A percentile compares a stretch with the other conserved stretches of the same genome.
Evolutionary conservation across 371 early-diverging fungal genomes (phyloP).

Genomic region (Mortierella sp.): DNA sequence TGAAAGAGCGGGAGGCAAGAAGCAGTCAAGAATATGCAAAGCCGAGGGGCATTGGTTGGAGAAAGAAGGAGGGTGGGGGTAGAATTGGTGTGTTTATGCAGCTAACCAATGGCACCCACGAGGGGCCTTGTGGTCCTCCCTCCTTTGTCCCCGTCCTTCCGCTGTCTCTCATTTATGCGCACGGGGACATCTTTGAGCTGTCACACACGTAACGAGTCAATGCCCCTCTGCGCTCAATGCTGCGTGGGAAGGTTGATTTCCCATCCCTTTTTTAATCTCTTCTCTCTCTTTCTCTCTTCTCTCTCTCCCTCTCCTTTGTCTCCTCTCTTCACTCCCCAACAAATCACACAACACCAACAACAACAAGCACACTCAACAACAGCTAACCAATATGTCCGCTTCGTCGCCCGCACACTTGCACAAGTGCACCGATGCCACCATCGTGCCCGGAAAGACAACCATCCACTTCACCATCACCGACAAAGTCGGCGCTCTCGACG

Average conservation of each 20-base stretch:
- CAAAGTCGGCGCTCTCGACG: conserved; percentile 88
- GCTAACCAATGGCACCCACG: not conserved
- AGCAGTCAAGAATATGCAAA: too few species aligned
- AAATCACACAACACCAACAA: not conserved
- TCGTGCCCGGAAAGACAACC: conserved; percentile 33
- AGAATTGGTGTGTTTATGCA: not conserved
- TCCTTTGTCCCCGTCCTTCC: not conserved
- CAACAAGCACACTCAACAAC: not conserved
- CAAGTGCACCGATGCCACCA: conserved; percentile 44
- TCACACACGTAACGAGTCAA: not conserved
- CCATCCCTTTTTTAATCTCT: not conserved
- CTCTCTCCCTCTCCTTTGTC: not conserved
- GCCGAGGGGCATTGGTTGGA: not conserved
- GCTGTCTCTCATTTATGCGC: not conserved
- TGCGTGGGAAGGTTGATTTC: conserved; percentile 27
- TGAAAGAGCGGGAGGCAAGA: too few species aligned
- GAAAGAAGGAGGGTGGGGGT: not conserved
- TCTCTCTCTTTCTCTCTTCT: not conserved
- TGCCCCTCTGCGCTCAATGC: not conserved
- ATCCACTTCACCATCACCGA: conserved; percentile 86
- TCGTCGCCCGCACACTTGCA: conserved; percentile 35
- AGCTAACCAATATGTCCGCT: not conserved
- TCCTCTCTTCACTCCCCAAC: not conserved
- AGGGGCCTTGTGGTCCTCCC: not conserved
- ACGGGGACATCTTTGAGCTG: not conserved